Evolutionary conservation across 2,329 filamentous ascomycete genomes (phyloP).

Genomic region (Epichloe aotearoae): DNA sequence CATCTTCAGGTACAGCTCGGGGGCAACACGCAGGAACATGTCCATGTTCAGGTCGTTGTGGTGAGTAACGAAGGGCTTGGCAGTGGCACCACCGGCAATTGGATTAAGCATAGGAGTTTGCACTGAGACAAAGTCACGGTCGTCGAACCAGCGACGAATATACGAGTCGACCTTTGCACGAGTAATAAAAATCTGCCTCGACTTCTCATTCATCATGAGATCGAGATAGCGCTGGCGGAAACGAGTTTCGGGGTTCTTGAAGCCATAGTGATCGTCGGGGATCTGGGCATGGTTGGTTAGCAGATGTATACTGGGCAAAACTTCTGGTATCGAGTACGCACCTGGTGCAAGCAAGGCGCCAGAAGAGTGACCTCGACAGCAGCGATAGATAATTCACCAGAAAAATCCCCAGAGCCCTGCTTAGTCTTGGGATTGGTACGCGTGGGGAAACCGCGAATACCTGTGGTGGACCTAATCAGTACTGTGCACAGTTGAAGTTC

Average conservation of each 20-base stretch:
- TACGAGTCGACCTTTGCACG: conserved; percentile 80
- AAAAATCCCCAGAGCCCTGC: conserved; percentile 51
- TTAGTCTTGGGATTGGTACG: conserved; percentile 83
- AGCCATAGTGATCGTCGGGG: conserved; percentile 81
- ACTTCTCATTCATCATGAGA: conserved; percentile 88
- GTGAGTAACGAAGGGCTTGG: conserved; percentile 83
- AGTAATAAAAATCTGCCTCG: conserved; percentile 70
- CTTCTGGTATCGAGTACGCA: conserved; percentile 37
- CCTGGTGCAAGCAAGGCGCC: conserved; percentile 70
- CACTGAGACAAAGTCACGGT: conserved; percentile 80
- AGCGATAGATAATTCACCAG: conserved; percentile 85
- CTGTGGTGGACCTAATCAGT: conserved; percentile 2
- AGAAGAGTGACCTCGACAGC: conserved; percentile 76
- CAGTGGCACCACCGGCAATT: conserved; percentile 90
- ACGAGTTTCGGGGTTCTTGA: conserved; percentile 89
- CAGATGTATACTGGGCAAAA: background rate
- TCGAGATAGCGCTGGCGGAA: conserved; percentile 91
- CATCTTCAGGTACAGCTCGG: conserved; percentile 95
- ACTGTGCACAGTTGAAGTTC: background rate
- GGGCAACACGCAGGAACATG: conserved; percentile 82
- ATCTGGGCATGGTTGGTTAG: conserved; percentile 14
- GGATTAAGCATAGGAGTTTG: conserved; percentile 97
- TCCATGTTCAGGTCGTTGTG: conserved; percentile 95
- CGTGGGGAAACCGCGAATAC: conserved; percentile 20
- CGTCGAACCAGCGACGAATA: conserved; percentile 79